Percentiles rank a stretch among this genome's conserved stretches.
Conservation (phyloP, 805 yeast species). For the Ogataea populi-albae region DNA sequence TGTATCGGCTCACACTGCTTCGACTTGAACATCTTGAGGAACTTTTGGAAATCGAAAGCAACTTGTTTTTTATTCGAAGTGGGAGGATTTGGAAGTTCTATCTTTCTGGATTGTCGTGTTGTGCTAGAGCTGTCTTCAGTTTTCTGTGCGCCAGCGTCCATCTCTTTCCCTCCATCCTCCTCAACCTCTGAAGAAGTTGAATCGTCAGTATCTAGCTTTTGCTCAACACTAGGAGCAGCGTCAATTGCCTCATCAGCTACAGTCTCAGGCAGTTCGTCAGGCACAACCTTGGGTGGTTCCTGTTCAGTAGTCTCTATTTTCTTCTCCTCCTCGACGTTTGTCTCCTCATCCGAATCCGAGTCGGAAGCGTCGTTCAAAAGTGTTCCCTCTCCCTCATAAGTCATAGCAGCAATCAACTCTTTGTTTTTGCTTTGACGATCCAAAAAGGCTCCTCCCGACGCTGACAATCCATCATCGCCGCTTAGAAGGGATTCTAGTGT, state of each 20-base stretch:
- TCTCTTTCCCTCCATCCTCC: not conserved
- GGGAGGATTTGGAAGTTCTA: slow-evolving; percentile 31
- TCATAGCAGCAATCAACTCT: slow-evolving; percentile 22
- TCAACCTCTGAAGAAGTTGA: not conserved
- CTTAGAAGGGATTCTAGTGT: slow-evolving; percentile 16
- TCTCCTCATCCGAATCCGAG: slow-evolving; percentile 8
- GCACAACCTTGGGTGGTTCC: not conserved
- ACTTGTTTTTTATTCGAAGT: slow-evolving; percentile 25
- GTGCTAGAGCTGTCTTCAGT: not conserved
- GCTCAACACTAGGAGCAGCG: not conserved
- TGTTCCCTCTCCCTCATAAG: slow-evolving; percentile 23
- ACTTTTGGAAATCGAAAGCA: slow-evolving; percentile 80
- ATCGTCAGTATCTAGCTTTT: no score
- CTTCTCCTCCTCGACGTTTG: slow-evolving; percentile 2
- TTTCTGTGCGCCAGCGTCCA: not conserved
- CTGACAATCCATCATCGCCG: no score
- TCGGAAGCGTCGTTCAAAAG: slow-evolving; percentile 18
- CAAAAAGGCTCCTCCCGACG: no score
- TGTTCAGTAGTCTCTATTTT: not conserved
- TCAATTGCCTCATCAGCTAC: not conserved
- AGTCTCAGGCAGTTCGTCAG: no score
- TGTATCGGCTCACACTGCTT: slow-evolving; percentile 87
- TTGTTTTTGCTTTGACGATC: no score
- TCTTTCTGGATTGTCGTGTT: slow-evolving; percentile 8
- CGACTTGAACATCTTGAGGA: slow-evolving; percentile 65